Evolutionary conservation across 2,329 filamentous ascomycete species (phyloP).

Genomic region (Capronia americana): DNA sequence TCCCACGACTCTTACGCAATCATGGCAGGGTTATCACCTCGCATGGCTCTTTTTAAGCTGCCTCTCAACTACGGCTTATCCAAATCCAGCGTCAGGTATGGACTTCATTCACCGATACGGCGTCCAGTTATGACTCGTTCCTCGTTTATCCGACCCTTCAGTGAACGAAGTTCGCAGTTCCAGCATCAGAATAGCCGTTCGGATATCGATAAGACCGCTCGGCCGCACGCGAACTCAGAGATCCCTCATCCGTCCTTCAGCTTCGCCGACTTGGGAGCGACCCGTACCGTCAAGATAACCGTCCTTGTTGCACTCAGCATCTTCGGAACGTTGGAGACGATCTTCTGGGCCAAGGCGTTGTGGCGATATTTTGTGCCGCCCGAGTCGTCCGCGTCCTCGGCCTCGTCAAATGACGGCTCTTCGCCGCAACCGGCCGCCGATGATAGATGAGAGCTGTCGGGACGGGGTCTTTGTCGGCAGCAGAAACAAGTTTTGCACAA

Average conservation of each 20-base stretch:
- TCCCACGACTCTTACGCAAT: neutral
- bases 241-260: conserved; percentile 16
- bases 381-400: neutral
- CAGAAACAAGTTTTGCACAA: neutral
- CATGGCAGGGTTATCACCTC: neutral
- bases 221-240: neutral
- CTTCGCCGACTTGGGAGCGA: conserved; percentile 37
- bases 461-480: neutral
- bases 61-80: neutral
- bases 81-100: neutral
- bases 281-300: conserved; percentile 37
- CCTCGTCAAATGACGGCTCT: neutral
- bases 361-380: conserved; percentile 30
- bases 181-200: neutral
- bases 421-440: too few relatives aligned
- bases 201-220: neutral
- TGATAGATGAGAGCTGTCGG: neutral
- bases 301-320: conserved; percentile 35
- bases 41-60: neutral
- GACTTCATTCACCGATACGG: neutral
- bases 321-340: conserved; percentile 39
- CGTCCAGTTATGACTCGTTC: neutral
- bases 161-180: neutral
- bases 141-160: neutral
- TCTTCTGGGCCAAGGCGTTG: conserved; percentile 39